Percentiles rank a stretch among this genome's conserved stretches.
Conservation (phyloP, 352 stramenopile genomes). For the Globisporangium emineosum region DNA sequence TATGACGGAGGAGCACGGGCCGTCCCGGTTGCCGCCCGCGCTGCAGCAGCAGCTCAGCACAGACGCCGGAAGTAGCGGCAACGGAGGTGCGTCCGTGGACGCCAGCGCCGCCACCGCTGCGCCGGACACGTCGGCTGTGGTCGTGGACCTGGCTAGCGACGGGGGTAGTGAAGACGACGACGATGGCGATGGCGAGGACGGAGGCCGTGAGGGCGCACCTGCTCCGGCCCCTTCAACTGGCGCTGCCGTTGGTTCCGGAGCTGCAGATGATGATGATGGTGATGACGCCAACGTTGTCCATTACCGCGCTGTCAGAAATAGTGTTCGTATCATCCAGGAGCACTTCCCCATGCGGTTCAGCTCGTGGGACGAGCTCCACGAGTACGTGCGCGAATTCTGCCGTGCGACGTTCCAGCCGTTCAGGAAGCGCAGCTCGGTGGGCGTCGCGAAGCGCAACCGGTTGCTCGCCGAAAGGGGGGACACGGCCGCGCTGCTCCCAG, state of each 20-base stretch:
- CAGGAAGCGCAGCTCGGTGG: conserved; percentile 1
- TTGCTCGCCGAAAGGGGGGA: conserved; percentile 23
- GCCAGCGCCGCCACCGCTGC: background rate
- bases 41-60: background rate
- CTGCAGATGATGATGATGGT: background rate
- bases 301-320: background rate
- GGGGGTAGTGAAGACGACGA: background rate
- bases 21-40: too few species aligned
- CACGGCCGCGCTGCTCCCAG: background rate
- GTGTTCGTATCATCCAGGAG: background rate
- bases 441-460: conserved; percentile 18
- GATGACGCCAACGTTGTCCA: background rate
- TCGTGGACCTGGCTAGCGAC: background rate
- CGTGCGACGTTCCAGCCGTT: conserved; percentile 2
- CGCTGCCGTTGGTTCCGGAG: background rate
- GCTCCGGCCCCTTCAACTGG: background rate
- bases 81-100: background rate
- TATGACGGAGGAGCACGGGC: background rate
- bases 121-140: background rate
- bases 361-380: conserved; percentile 1
- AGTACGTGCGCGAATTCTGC: conserved; percentile 3
- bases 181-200: background rate
- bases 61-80: background rate
- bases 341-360: background rate
- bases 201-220: background rate